Evolutionary conservation across 1,284 basidiomycete species (phyloP), one percentile per base, ranked within the genome.

Genomic region (Puccinia coronata): DNA sequence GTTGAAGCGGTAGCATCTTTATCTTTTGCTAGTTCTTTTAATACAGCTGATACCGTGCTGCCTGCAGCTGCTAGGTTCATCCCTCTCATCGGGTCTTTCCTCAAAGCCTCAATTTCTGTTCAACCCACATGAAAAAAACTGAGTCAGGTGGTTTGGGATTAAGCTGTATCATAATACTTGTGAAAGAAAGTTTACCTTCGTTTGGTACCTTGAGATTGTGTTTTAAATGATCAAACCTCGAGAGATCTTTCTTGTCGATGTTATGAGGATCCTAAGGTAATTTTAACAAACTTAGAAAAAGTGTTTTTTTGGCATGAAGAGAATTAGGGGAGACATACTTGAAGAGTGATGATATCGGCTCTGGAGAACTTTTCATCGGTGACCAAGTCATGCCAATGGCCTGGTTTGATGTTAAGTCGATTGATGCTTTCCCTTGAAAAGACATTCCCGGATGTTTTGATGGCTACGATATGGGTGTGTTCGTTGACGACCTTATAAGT

Each of bases 281-380:
- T 55, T 39, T 55, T 51, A 47, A 76, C 57, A 63, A 74, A 25
- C 53, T 31, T n/a, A 77, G 14, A 20, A 16, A 47, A 47, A 47
- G 43, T 8, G 16, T 47, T 6, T 6, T 47, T 47, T 16, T 63
- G 61, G 70, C 69, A 34, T 8, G 59, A 71, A 53, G 63, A 28
- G 23, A 41, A 41, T 81, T 57, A 36, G 31, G 49, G 55, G 84
- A 86, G 93, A 92, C n/a, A 92, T 92, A 94, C 94, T 87, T 96
- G 94, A 28, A 98, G 88, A 2, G 93, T 97, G 82, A 99, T 93
- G 73, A 98, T 90, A 84, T 99, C 96, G 82, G 91, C 90, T 85
- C 94, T 93, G 0, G 83, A 93, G 86, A 97, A 96, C 11, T 91
- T 89, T 80, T 92, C 89, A 84, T 98, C 97, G 34, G 89, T 90